Base-by-base conservation (phyloP, 371 early-diverging fungal genomes). In the Mucor irregularis region DNA sequence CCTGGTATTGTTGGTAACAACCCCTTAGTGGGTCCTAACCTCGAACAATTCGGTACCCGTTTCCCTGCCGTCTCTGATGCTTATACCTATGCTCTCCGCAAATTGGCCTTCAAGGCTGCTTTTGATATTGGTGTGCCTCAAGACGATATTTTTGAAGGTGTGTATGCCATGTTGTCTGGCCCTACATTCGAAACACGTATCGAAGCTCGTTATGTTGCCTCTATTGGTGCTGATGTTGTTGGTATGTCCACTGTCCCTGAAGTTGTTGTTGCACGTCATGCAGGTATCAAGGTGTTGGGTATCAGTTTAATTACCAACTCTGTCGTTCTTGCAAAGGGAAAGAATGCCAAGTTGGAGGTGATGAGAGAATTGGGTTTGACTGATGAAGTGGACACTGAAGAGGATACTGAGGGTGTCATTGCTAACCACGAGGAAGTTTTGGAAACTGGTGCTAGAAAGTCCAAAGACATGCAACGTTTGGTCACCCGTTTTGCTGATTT, bases 181-280 rank as follows among this genome's bases (percentile, higher is more conserved):
- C 97, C 97, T 14, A 83, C 82, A 28, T 97, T 88, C 64, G 98
- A 97, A 71, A 90, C 94, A 30, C 82, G 91, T 55, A 91, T 93
- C 9, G 97, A 97, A 70, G 88, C 90, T 52, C 81, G 96, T 14
- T 85, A 85, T 61, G 76, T 97, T 55, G 74, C 74, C 30, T 48
- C 62, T 0, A 64, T 86, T 50, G 95, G 94, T 42, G 96, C 86
- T 21, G 97, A 96, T 74, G 85, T 85, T 16, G 97, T 94, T 10
- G 97, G 97, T 33, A 97, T 97, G 97, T 90, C 90, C 39, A 96
- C 97, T n/a, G 87, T 93, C 3, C 96, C 96, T 14, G 97, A 97
- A 71, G 90, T 91, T n/a, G 71, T 95, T n/a, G 84, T 92, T 30
- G 97, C 96, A 14, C 85, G 89, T 49, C 97, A 97, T 74, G 86